phyloP scores from a whole-genome alignment of 192 early-diverging fungal species.

The Coemansia sp. region DNA sequence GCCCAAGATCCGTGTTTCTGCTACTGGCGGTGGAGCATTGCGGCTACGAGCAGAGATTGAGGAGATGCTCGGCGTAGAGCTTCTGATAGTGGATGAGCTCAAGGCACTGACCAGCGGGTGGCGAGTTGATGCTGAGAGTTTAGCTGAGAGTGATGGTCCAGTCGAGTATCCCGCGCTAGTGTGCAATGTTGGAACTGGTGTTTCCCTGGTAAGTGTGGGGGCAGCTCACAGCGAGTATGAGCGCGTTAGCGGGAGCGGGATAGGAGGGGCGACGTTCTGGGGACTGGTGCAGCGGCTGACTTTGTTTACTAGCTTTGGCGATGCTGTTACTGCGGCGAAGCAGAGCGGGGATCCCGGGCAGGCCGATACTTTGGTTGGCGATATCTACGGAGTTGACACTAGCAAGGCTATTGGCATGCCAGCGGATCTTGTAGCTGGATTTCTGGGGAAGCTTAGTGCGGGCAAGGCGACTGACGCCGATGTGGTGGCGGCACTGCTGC shows the following conservation, averaged over 20 bases:
- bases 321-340: slow-evolving; percentile 13
- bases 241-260: slow-evolving; percentile 46
- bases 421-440: slow-evolving; percentile 47
- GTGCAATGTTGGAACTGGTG: slow-evolving; percentile 47
- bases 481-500: slow-evolving; percentile 33
- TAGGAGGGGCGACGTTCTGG: slow-evolving; percentile 51
- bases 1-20: slow-evolving; percentile 12
- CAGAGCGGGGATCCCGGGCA: slow-evolving; percentile 19
- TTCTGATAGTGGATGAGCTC: slow-evolving; percentile 34
- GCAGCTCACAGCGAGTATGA: slow-evolving; percentile 16
- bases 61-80: slow-evolving; percentile 9
- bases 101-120: slow-evolving; percentile 22
- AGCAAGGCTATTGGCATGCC: slow-evolving; percentile 48
- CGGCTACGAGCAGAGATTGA: slow-evolving; percentile 18
- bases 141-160: neutral
- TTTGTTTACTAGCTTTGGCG: slow-evolving; percentile 22
- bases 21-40: slow-evolving; percentile 43
- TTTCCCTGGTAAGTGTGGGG: slow-evolving; percentile 25
- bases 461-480: slow-evolving; percentile 25
- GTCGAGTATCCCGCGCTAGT: slow-evolving; percentile 19
- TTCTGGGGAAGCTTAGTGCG: slow-evolving; percentile 38
- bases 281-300: slow-evolving; percentile 42
- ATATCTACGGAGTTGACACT: slow-evolving; percentile 44
- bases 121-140: neutral
- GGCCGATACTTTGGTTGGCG: slow-evolving; percentile 42